These are phyloP conservation scores for Trichoderma semiorbis DNA, from an alignment of 2,329 filamentous ascomycete genomes.

Conservation along the genomic window DNA sequence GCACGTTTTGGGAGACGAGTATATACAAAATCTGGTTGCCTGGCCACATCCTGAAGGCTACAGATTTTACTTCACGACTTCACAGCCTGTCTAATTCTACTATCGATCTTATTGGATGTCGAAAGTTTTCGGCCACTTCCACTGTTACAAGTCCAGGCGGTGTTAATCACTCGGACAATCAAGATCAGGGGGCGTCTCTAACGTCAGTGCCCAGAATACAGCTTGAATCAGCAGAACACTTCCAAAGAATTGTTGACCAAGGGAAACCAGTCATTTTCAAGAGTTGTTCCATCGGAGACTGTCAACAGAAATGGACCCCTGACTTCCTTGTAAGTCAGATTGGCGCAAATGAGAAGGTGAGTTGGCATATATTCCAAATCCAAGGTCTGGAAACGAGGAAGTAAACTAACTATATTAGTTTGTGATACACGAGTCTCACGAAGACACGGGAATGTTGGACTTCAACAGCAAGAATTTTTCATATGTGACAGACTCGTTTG, in stretches of 20 bases:
- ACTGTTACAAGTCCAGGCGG: constrained; percentile 16
- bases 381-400: background rate
- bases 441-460: constrained; percentile 61
- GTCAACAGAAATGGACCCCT: constrained; percentile 63
- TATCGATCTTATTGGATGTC: constrained; percentile 29
- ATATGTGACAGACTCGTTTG: constrained; percentile 67
- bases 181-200: constrained; percentile 21
- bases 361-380: constrained; percentile 6
- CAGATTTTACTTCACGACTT: background rate
- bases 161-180: background rate
- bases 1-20: constrained; percentile 74
- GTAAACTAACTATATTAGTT: constrained; percentile 44
- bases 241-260: constrained; percentile 54
- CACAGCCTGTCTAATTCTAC: background rate
- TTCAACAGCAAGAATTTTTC: constrained; percentile 81
- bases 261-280: constrained; percentile 60
- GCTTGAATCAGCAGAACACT: constrained; percentile 52
- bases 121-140: constrained; percentile 22
- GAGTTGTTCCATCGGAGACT: constrained; percentile 63
- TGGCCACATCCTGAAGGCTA: background rate
- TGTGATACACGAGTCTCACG: constrained; percentile 66
- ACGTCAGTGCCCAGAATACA: constrained; percentile 48
- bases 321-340: constrained; percentile 63
- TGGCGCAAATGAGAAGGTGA: constrained; percentile 59
- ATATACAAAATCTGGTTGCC: constrained; percentile 41